These are phyloP conservation scores for Komagataella ulmi DNA, from an alignment of 805 yeast genomes.

Conservation along the genomic window DNA sequence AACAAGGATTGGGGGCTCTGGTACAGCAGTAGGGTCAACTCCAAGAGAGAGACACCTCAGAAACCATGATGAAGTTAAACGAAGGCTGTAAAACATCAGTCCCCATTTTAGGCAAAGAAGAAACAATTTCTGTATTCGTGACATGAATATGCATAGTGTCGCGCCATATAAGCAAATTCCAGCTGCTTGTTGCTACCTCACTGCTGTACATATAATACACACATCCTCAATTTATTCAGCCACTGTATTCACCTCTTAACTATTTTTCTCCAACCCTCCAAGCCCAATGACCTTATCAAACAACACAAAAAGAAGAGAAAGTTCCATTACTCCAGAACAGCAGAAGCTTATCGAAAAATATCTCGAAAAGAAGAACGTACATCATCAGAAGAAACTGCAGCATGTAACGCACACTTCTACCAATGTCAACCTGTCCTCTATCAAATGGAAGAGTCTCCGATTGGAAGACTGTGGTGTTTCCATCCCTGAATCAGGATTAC, in stretches of 20 bases:
- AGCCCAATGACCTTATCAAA: not conserved
- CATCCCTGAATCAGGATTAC: slow-evolving; percentile 45
- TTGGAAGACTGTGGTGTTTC: not conserved
- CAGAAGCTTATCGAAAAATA: not conserved
- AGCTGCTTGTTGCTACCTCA: too few species aligned
- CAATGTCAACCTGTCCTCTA: not conserved
- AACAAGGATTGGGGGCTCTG: not conserved
- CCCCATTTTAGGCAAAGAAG: not conserved
- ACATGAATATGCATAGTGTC: not conserved
- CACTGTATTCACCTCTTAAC: too few species aligned
- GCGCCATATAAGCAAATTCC: not conserved
- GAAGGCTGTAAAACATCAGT: not conserved
- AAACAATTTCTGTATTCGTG: not conserved
- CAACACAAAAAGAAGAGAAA: not conserved
- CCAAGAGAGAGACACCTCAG: not conserved
- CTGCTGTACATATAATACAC: too few species aligned
- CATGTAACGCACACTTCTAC: not conserved
- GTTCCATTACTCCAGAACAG: not conserved
- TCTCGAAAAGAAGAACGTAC: not conserved
- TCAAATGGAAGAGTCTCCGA: not conserved
- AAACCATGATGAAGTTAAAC: not conserved
- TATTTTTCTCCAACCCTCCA: not conserved
- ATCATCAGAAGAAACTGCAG: not conserved
- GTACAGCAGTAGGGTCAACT: not conserved
- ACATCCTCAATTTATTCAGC: too few species aligned